Percentiles rank a stretch among this genome's conserved stretches.
phyloP scores from a whole-genome alignment of 2,329 filamentous ascomycete genomes.

The Cercospora beticola region DNA sequence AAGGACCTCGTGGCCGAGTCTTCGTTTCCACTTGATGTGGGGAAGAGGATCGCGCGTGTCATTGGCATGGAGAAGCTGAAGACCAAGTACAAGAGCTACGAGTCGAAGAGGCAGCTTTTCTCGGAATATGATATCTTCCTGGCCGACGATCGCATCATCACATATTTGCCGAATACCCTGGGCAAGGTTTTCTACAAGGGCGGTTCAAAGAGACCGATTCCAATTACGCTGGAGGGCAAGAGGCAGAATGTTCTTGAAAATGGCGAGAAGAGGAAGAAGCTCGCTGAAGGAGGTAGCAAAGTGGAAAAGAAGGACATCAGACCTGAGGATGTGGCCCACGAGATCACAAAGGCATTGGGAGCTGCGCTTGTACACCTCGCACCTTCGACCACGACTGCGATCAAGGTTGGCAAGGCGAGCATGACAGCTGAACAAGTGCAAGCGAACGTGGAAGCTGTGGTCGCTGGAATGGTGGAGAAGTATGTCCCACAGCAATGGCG shows the following conservation, averaged over 20 bases:
- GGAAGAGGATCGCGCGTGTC: conserved; percentile 56
- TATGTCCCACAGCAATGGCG: conserved; percentile 84
- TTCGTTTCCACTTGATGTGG: conserved; percentile 53
- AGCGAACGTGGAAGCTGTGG: conserved; percentile 76
- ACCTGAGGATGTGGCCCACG: conserved; percentile 68
- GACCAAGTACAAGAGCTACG: conserved; percentile 84
- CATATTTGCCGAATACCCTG: conserved; percentile 69
- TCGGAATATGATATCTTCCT: conserved; percentile 91
- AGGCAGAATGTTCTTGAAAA: conserved; percentile 50
- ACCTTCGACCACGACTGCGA: conserved; percentile 73
- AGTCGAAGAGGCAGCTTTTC: conserved; percentile 78
- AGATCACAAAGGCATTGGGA: conserved; percentile 74
- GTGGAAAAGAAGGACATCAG: conserved; percentile 51
- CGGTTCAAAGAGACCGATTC: conserved; percentile 80
- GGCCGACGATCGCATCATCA: conserved; percentile 80
- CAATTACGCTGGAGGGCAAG: conserved; percentile 68
- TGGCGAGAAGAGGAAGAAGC: conserved; percentile 49
- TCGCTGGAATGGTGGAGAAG: conserved; percentile 68
- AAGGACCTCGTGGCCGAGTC: conserved; percentile 81
- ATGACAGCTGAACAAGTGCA: conserved; percentile 74
- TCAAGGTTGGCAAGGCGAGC: conserved; percentile 74
- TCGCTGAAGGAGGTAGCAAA: conserved; percentile 41
- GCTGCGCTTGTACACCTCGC: conserved; percentile 79
- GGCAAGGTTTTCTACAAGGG: conserved; percentile 92
- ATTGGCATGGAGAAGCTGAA: conserved; percentile 84